phyloP scores from a whole-genome alignment of 306 rosid species.

The Dryas drummondii region DNA sequence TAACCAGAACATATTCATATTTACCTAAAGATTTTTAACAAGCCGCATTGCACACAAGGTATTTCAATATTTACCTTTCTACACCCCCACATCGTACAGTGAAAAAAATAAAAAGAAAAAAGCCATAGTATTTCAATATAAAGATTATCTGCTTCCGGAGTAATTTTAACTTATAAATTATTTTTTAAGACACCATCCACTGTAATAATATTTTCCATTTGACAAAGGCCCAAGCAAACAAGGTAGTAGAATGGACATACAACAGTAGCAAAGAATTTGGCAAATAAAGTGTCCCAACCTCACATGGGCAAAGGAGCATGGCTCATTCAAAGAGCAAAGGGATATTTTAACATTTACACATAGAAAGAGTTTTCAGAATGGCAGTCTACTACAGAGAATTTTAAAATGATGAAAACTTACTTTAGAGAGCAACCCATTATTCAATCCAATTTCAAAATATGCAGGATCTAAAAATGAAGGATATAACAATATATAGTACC shows the following conservation, averaged over 20 bases:
- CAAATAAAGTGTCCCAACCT: too few relatives aligned
- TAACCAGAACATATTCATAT: too few relatives aligned
- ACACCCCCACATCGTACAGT: background rate
- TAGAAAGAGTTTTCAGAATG: background rate
- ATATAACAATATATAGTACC: slow-evolving; percentile 42
- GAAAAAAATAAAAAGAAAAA: background rate
- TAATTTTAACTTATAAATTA: background rate
- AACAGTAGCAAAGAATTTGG: background rate
- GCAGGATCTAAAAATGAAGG: background rate
- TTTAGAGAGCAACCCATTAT: background rate
- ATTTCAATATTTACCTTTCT: too few relatives aligned
- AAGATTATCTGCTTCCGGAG: background rate
- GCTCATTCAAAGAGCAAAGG: too few relatives aligned
- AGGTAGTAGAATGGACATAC: slow-evolving; percentile 7
- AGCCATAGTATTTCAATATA: background rate
- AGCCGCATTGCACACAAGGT: background rate
- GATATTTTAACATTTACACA: too few relatives aligned
- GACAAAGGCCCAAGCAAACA: background rate
- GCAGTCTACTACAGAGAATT: background rate
- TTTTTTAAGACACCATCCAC: background rate
- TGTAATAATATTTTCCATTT: background rate
- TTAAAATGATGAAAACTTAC: background rate
- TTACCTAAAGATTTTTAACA: background rate
- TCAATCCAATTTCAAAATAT: background rate
- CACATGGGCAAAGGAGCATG: too few relatives aligned